Conservation (phyloP, 129 eudicot genomes). For the Artemisia annua region DNA sequence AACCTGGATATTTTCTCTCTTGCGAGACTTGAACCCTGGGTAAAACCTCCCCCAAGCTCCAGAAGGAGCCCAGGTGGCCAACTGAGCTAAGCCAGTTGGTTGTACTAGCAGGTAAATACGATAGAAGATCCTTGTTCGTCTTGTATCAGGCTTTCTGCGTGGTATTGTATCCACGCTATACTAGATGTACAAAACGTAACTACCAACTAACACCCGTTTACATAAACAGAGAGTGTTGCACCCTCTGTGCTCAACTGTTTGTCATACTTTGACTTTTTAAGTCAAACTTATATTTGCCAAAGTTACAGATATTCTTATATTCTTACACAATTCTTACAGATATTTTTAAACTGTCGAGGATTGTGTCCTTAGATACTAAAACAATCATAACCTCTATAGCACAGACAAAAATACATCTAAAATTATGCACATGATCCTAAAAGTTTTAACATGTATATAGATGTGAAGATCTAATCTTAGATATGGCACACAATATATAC, state of each 20-base stretch:
- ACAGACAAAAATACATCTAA: background rate
- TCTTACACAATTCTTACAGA: background rate
- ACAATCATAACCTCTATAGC: background rate
- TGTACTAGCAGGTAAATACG: background rate
- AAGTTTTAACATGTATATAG: background rate
- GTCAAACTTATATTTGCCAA: constrained; percentile 3
- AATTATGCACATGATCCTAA: background rate
- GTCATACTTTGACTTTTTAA: constrained; percentile 4
- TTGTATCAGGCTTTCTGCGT: background rate
- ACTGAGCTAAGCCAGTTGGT: no score
- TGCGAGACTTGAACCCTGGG: no score
- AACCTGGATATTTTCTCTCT: no score
- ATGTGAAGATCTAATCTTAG: background rate
- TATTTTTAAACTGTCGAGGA: background rate
- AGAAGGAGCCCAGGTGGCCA: no score
- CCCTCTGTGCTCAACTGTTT: background rate
- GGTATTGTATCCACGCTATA: background rate
- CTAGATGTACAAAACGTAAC: constrained; percentile 2
- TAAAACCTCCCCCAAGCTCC: no score
- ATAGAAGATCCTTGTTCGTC: background rate
- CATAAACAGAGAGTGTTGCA: background rate
- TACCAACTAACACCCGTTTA: background rate
- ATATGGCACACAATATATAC: background rate
- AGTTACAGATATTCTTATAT: background rate
- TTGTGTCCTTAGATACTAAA: background rate